Evolutionary conservation across 768 basidiomycete genomes (phyloP), one percentile per base, ranked within the genome.

Genomic region (Amanita brunnescens): DNA sequence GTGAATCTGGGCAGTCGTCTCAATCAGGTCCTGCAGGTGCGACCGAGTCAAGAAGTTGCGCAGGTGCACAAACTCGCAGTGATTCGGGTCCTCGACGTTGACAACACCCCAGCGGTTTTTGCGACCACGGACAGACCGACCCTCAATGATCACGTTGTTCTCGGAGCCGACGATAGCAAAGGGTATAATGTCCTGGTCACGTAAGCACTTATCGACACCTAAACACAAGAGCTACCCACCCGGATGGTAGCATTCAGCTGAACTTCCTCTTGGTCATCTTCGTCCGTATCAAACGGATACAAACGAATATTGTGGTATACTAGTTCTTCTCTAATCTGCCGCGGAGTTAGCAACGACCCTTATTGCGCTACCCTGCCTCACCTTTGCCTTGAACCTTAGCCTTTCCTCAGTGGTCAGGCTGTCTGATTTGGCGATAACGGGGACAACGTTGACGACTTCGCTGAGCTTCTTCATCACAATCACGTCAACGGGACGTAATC

Each of bases 51-150:
- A 77, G 79, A 99, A 99, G 78, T 99, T 93, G 57, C 95, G 81
- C 55, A 99, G 76, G 71, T 96, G 88, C 64, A 95, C 79, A 69
- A 99, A 99, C 73, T 99, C 95, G 82, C 95, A 99, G 72, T 99
- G 95, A 54, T 77, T 77, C 69, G 90, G 87, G 65, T 97, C 89
- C 69, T 99, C 95, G 49, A 97, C 93, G 64, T 98, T 97, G 64
- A 99, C 91, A 12, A 95, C 91, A 44, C 95, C 95, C 91, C 94
- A 99, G 45, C 93, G 86, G 72, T 93, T 98, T 79, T 93, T 94
- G 61, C 95, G 84, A 1, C 92, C 95, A 24, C 94, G 85, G 50
- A 98, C 93, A 7, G 91, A 77, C 71, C 92, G 92, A 62, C 95
- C 95, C 57, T 94, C 93, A 57, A 98, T 88, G 67, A 95, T 87